Conservation (phyloP, 371 early-diverging fungal species). For the Smittium mucronatum region DNA sequence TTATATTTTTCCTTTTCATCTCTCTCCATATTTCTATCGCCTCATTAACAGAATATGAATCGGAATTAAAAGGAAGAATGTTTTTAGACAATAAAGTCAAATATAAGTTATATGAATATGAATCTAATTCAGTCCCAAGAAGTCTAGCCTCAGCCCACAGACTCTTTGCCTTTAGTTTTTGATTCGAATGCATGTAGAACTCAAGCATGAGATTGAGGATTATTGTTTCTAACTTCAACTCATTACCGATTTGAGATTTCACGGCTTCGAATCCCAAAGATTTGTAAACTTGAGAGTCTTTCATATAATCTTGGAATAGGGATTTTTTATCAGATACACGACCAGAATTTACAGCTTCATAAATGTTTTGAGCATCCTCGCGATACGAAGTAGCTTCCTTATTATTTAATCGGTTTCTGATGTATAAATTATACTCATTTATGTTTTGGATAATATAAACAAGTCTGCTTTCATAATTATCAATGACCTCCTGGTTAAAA, state of each 20-base stretch:
- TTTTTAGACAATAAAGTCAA: neutral
- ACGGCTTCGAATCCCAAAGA: neutral
- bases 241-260: neutral
- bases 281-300: neutral
- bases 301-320: neutral
- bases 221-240: neutral
- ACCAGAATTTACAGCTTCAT: neutral
- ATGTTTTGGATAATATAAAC: neutral
- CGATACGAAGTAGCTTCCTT: neutral
- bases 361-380: neutral
- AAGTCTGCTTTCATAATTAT: slow-evolving; percentile 1
- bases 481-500: neutral
- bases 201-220: slow-evolving; percentile 5
- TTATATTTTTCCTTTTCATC: slow-evolving; percentile 3
- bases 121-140: neutral
- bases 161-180: neutral
- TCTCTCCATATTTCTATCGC: neutral
- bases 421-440: neutral
- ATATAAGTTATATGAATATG: slow-evolving; percentile 4
- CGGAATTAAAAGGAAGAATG: neutral
- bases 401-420: neutral
- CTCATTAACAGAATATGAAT: neutral
- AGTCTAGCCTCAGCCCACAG: neutral
- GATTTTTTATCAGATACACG: neutral
- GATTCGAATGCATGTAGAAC: neutral